These are phyloP conservation scores for Annona cherimola DNA, from an alignment of 164 flowering plant genomes.

Conservation along the genomic window DNA sequence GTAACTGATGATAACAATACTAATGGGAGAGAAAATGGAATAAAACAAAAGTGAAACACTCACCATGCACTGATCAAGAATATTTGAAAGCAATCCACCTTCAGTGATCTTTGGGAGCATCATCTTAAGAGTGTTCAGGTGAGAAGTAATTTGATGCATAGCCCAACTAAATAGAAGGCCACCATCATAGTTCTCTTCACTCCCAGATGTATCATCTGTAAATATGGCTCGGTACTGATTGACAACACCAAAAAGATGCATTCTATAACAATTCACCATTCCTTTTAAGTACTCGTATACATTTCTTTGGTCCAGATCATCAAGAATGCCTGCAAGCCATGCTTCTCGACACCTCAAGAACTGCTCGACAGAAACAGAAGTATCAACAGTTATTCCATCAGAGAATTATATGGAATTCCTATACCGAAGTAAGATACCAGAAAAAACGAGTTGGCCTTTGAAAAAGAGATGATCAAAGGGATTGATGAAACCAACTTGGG, in stretches of 20 bases:
- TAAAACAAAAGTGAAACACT: constrained; percentile 16
- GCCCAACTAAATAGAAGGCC: constrained; percentile 99
- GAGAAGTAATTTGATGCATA: constrained; percentile 89
- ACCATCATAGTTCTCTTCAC: constrained; percentile 95
- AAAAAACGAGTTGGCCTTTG: too few relatives aligned
- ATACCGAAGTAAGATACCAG: too few relatives aligned
- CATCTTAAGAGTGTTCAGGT: constrained; percentile 69
- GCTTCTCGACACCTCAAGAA: constrained; percentile 94
- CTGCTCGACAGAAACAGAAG: constrained; percentile 31
- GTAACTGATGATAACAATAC: too few relatives aligned
- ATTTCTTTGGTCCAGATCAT: constrained; percentile 92
- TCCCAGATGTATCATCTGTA: constrained; percentile 94
- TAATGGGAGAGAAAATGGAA: not conserved
- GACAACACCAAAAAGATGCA: constrained; percentile 96
- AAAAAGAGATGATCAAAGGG: too few relatives aligned
- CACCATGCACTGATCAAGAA: constrained; percentile 96
- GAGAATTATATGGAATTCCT: not conserved
- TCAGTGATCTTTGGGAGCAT: constrained; percentile 93
- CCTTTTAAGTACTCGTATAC: constrained; percentile 90
- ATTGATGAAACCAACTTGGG: too few relatives aligned
- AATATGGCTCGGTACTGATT: constrained; percentile 96
- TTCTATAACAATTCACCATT: constrained; percentile 81
- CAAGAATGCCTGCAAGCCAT: constrained; percentile 90
- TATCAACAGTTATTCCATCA: not conserved
- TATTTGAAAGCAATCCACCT: constrained; percentile 86